phyloP scores from a whole-genome alignment of 768 basidiomycete species.

The Xerocomellus chrysenteron region DNA sequence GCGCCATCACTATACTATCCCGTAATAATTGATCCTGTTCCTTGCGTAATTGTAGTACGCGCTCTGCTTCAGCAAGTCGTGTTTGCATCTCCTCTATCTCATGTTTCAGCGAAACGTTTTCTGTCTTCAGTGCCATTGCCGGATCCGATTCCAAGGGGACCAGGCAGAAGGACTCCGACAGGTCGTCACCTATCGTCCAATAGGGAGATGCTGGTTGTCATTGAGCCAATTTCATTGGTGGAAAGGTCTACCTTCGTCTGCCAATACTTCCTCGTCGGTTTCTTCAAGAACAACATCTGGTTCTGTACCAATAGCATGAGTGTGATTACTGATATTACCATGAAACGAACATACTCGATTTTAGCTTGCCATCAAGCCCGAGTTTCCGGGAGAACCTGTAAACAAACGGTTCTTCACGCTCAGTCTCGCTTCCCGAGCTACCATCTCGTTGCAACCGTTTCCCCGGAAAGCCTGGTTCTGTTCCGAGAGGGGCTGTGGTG shows the following conservation, averaged over 20 bases:
- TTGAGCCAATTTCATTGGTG: not conserved
- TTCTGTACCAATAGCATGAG: conserved; percentile 21
- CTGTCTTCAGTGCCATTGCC: conserved; percentile 54
- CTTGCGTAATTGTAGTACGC: conserved; percentile 62
- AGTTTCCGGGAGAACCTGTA: conserved; percentile 52
- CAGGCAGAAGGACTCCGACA: conserved; percentile 79
- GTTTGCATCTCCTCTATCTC: conserved; percentile 59
- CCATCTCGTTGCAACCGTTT: conserved; percentile 44
- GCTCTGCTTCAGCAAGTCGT: conserved; percentile 60
- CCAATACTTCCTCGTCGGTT: conserved; percentile 59
- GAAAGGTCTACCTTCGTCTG: conserved; percentile 55
- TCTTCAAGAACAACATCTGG: conserved; percentile 36
- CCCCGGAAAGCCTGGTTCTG: conserved; percentile 28
- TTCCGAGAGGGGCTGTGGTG: conserved; percentile 71
- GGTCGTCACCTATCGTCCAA: conserved; percentile 50
- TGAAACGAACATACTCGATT: conserved; percentile 18
- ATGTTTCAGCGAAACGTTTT: conserved; percentile 62
- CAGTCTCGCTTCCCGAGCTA: conserved; percentile 64
- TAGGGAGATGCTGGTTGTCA: conserved; percentile 2
- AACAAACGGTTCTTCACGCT: conserved; percentile 62
- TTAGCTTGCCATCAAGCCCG: conserved; percentile 24
- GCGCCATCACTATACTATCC: conserved; percentile 75
- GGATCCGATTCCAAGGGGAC: conserved; percentile 63
- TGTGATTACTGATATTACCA: not conserved
- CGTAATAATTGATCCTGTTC: conserved; percentile 79